A percentile compares a stretch with the other conserved stretches of the same genome.
Evolutionary conservation across 176 grass and related monocot genomes (phyloP).

Genomic region (Alopecurus myosuroides): DNA sequence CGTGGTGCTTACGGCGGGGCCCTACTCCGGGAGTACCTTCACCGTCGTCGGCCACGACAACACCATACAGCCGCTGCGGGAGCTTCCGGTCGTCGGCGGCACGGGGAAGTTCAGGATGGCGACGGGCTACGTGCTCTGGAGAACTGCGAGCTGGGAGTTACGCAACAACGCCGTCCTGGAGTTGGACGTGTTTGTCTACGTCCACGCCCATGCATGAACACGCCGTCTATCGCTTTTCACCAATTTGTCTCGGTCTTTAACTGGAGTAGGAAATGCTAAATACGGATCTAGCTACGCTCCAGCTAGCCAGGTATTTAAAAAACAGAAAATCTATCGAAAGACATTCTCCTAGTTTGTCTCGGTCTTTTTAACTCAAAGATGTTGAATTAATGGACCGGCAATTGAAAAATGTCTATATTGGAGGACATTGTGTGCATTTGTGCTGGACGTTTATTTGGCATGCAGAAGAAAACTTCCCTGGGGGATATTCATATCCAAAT

Average conservation of each 20-base stretch:
- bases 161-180: background rate
- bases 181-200: background rate
- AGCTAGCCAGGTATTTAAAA: too few relatives aligned
- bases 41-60: background rate
- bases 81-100: constrained; percentile 22
- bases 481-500: too few relatives aligned
- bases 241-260: background rate
- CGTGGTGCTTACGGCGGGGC: background rate
- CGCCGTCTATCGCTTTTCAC: background rate
- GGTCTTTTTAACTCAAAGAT: too few relatives aligned
- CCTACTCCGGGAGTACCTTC: background rate
- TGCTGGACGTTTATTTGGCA: too few relatives aligned
- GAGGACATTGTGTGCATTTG: too few relatives aligned
- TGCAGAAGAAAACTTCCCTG: too few relatives aligned
- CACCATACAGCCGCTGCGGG: background rate
- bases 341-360: too few relatives aligned
- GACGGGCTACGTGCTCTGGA: constrained; percentile 12
- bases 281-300: too few relatives aligned
- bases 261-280: background rate
- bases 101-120: constrained; percentile 24
- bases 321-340: too few relatives aligned
- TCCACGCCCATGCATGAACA: background rate
- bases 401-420: too few relatives aligned
- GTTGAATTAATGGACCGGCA: too few relatives aligned
- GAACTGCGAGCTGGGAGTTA: background rate